Evolutionary conservation across 164 flowering plant genomes (phyloP).

Genomic region (Paratinospora sagittata): DNA sequence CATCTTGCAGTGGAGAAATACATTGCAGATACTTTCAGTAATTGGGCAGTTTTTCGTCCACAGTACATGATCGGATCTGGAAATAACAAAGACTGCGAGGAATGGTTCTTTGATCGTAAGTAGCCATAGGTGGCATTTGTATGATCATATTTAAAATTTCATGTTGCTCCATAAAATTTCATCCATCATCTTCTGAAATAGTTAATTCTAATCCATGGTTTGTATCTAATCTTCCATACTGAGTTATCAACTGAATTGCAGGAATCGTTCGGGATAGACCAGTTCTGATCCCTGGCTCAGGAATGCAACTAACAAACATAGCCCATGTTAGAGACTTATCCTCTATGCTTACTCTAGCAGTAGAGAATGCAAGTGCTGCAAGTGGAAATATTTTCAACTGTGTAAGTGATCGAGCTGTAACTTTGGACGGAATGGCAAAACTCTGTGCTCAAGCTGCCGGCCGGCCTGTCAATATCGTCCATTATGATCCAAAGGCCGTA

Average conservation of each 20-base stretch:
- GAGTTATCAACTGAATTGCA: conserved; percentile 17
- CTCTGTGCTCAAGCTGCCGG: conserved; percentile 93
- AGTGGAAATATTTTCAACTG: conserved; percentile 81
- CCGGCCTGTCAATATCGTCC: conserved; percentile 57
- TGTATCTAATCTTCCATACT: background rate
- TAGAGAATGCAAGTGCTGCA: conserved; percentile 68
- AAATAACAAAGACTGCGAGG: conserved; percentile 98
- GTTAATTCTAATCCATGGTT: background rate
- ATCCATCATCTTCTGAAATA: background rate
- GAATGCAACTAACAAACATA: conserved; percentile 95
- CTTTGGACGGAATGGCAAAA: conserved; percentile 88
- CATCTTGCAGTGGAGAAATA: conserved; percentile 89
- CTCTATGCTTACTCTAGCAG: conserved; percentile 80
- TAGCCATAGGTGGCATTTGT: background rate
- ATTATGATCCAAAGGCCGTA: conserved; percentile 83
- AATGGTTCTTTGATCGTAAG: conserved; percentile 99
- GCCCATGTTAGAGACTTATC: conserved; percentile 85
- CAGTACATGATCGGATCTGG: conserved; percentile 99
- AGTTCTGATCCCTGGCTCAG: conserved; percentile 92
- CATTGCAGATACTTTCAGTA: conserved; percentile 54
- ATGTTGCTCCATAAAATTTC: background rate
- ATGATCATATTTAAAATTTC: background rate
- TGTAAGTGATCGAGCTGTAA: conserved; percentile 92
- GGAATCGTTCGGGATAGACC: conserved; percentile 93
- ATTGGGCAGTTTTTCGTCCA: conserved; percentile 90